A percentile compares a stretch with the other conserved stretches of the same genome.
Conservation (phyloP, 495 filamentous ascomycete genomes). For the Penicillium arizonense region DNA sequence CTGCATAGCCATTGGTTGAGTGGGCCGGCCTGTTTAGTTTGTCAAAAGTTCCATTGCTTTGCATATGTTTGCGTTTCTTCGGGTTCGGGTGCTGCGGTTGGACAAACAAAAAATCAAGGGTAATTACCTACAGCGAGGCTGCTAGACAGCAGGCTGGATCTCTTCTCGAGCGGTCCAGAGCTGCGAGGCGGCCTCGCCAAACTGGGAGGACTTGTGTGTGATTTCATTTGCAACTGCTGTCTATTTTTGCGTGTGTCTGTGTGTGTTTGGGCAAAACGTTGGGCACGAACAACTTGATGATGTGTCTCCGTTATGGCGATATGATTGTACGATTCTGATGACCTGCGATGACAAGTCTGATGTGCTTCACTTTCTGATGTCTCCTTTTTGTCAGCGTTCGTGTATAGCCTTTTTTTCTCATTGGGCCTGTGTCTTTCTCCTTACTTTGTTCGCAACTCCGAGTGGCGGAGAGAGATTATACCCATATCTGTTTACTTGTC, state of each 20-base stretch:
- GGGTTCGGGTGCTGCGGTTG: slow-evolving; percentile 15
- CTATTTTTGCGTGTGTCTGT: slow-evolving; percentile 6
- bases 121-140: slow-evolving; percentile 1
- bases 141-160: neutral
- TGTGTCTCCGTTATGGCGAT: slow-evolving; percentile 36
- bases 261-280: slow-evolving; percentile 20
- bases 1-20: slow-evolving; percentile 4
- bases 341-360: slow-evolving; percentile 43
- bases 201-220: slow-evolving; percentile 28
- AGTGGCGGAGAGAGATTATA: slow-evolving; percentile 29
- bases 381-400: slow-evolving; percentile 17
- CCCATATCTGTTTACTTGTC: slow-evolving; percentile 25
- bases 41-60: slow-evolving; percentile 20
- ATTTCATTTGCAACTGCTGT: slow-evolving; percentile 25
- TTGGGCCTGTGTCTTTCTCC: slow-evolving; percentile 22
- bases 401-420: slow-evolving; percentile 18
- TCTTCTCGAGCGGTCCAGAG: neutral
- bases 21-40: slow-evolving; percentile 8
- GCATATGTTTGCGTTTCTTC: slow-evolving; percentile 13
- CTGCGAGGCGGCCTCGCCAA: neutral
- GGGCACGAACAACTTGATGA: slow-evolving; percentile 12
- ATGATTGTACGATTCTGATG: slow-evolving; percentile 52
- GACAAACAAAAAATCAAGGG: slow-evolving; percentile 14
- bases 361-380: slow-evolving; percentile 26
- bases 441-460: slow-evolving; percentile 20